phyloP scores from a whole-genome alignment of 2,329 filamentous ascomycete genomes.

The Verticillium nonalfalfae region DNA sequence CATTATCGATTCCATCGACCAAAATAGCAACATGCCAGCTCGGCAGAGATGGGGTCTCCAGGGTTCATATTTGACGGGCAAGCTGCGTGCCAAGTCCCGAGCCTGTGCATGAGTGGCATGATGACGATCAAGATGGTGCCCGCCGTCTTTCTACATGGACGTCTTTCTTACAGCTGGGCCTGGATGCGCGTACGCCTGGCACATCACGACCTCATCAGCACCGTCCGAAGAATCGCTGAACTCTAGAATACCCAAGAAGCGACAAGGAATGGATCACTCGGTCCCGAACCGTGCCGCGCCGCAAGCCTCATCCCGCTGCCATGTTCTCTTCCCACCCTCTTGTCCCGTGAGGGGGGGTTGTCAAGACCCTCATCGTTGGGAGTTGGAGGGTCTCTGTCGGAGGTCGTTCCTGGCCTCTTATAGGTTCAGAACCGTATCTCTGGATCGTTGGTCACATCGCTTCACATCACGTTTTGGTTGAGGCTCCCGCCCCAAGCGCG shows the following conservation, averaged over 20 bases:
- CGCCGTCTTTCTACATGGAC: neutral
- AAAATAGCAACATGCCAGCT: neutral
- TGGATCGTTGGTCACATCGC: neutral
- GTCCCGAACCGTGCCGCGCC: neutral
- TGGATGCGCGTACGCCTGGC: too few species aligned
- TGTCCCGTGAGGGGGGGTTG: neutral
- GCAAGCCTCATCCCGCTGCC: neutral
- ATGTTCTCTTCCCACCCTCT: slow-evolving; percentile 1
- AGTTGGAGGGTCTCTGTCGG: neutral
- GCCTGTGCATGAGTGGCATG: neutral
- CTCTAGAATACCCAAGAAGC: neutral
- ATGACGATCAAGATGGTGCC: neutral
- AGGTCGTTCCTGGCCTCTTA: neutral
- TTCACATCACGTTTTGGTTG: neutral
- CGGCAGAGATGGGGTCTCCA: neutral
- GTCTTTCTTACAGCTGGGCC: too few species aligned
- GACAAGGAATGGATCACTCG: neutral
- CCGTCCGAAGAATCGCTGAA: neutral
- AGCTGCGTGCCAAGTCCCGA: neutral
- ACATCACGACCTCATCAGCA: too few species aligned
- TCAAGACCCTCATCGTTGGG: neutral
- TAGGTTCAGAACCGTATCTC: neutral
- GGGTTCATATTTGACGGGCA: neutral
- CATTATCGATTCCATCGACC: neutral
- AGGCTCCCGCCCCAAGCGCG: neutral